Base-by-base conservation (phyloP, 441 rosid species). In the Erodium chrysanthum region DNA sequence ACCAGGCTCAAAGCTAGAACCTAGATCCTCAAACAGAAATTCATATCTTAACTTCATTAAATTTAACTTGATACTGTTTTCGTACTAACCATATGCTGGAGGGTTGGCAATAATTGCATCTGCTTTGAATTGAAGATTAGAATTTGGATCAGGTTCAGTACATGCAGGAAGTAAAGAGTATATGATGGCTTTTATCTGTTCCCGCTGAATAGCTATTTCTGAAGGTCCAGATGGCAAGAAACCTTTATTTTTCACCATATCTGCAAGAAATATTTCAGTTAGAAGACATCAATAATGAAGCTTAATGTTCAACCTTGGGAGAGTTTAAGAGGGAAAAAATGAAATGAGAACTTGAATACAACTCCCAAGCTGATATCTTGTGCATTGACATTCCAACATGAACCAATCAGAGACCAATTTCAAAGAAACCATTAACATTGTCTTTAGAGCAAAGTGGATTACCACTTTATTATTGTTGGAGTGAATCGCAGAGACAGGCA, bases 181-280 rank as follows among this genome's bases (percentile, higher is more conserved):
- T 11, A 44, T 44, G 50, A 44, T 44, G 14, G 50, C 50, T 44
- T 44, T 44, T 44, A 44, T 44, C 17, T 44, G 50, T 14, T 44
- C 50, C 17, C 50, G n/a, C 50, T 44, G 50, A 44, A 44, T 44
- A 14, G 50, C 50, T 11, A 44, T 44, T 44, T 44, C 50, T 44
- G 50, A 44, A 12, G 50, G 50, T 14, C 50, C 50, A 11, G 50
- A 44, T 11, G 50, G 50, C 50, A 44, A 44, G 50, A 44, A 44
- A 44, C 50, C 50, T 44, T 44, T 44, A 14, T 44, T 44, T 44
- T 44, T 44, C 62, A 56, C 62, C 62, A 56, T 56, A 56, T 56
- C 62, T 56, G 62, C 25, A 21, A n/a, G 12, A 21, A 56, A 21
- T 56, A 37, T 9, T 8, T 37, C 42, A 37, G 42, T 37, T 9